Evolutionary conservation across 192 early-diverging fungal genomes (phyloP), one percentile per base, ranked within the genome.

Genomic region (Helicostylum pulchrum): DNA sequence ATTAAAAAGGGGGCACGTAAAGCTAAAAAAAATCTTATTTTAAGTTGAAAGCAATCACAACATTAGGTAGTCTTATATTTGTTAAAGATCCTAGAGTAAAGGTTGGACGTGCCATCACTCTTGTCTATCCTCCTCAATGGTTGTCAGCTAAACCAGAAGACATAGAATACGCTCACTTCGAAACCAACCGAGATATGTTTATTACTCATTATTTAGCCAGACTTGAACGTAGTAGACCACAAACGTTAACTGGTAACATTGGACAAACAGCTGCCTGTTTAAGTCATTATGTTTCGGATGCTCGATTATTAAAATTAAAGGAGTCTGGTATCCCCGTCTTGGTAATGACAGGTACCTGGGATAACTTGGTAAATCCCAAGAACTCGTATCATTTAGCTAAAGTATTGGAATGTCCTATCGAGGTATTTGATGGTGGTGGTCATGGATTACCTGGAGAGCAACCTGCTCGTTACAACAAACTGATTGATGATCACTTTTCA

Each of bases 81-180:
- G 49, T 50, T 6, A 52, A 67, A 20, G 68, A 74, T 20, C 56
- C 72, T n/a, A 73, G 48, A 44, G 62, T 78, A 5, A 54, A 66
- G 34, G 66, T 72, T 17, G 62, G 76, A 21, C 12, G 45, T 0
- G 69, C 73, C 21, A 54, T 75, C 21, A 49, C 64, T 21, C 53
- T 82, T 5, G 56, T 82, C 7, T 80, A 80, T 53, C 73, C 72
- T 1, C n/a, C 50, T 7, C 52, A 62, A 19, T 82, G 80, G 80
- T 57, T 82, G 5, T 62, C 60, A 19, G n/a, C 55, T 14, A 57
- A 74, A 4, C 69, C 76, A 11, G 65, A 59, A 7, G 12, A 48
- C 43, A 58, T 57, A 9, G 54, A 47, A 6, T 26, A 62, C 6
- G 19, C 42, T 3, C 21, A 55, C 48, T 73, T 51, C 23, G 30